Evolutionary conservation across 352 stramenopile species (phyloP).

Genomic region (Phytophthora fragariaefolia): DNA sequence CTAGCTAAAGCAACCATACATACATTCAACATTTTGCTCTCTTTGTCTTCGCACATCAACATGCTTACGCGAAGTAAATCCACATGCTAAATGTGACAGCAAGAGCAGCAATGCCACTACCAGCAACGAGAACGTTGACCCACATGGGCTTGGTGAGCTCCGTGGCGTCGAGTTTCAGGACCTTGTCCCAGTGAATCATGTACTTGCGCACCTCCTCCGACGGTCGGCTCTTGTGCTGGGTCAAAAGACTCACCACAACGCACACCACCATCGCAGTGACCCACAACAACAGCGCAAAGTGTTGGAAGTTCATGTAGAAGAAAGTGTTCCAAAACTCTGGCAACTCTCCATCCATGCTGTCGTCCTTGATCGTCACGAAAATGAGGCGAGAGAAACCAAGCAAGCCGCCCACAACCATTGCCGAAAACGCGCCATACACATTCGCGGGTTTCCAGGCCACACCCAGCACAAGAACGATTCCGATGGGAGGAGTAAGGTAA

Average conservation of each 20-base stretch:
- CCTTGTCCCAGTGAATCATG: slow-evolving; percentile 59
- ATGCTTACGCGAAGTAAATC: slow-evolving; percentile 54
- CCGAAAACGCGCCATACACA: slow-evolving; percentile 53
- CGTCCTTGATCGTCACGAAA: slow-evolving; percentile 62
- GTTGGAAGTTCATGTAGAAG: slow-evolving; percentile 80
- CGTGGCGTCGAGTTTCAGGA: slow-evolving; percentile 60
- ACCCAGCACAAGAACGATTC: slow-evolving; percentile 65
- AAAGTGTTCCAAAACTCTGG: slow-evolving; percentile 53
- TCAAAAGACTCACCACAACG: slow-evolving; percentile 59
- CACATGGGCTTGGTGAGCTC: slow-evolving; percentile 58
- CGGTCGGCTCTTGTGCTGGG: slow-evolving; percentile 45
- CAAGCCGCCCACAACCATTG: slow-evolving; percentile 55
- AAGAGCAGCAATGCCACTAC: slow-evolving; percentile 50
- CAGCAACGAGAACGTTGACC: slow-evolving; percentile 51
- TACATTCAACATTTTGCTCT: slow-evolving; percentile 20
- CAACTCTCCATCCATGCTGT: slow-evolving; percentile 50
- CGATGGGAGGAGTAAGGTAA: slow-evolving; percentile 66
- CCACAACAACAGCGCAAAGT: slow-evolving; percentile 70
- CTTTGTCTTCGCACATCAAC: neutral
- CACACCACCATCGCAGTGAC: slow-evolving; percentile 53
- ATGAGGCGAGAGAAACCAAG: slow-evolving; percentile 58
- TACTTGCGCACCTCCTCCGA: slow-evolving; percentile 48
- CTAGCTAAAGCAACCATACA: slow-evolving; percentile 19
- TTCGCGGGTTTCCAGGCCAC: slow-evolving; percentile 62
- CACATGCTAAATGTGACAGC: slow-evolving; percentile 59